Conservation (phyloP, 2,329 filamentous ascomycete genomes). For the Teratosphaeria viscida region DNA sequence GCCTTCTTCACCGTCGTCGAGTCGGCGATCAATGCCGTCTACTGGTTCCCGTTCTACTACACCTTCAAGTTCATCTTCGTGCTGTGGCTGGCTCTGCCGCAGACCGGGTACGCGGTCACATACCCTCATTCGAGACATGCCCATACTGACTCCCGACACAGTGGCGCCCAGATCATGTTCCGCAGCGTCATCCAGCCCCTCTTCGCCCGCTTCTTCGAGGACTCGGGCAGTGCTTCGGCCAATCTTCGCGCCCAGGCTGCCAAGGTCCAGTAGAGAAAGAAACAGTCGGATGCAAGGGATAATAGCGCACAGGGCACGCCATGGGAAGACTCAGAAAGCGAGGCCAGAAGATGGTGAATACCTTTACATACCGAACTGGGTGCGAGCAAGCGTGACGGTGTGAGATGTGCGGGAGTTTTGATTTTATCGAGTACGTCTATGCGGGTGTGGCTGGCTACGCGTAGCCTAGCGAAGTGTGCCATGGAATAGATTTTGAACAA, state of each 20-base stretch:
- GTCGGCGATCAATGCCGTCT: constrained; percentile 72
- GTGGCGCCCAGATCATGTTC: constrained; percentile 94
- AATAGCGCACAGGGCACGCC: too few relatives aligned
- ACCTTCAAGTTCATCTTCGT: constrained; percentile 98
- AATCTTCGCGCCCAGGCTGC: constrained; percentile 85
- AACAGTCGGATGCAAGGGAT: not conserved
- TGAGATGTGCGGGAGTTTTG: too few relatives aligned
- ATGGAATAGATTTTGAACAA: too few relatives aligned
- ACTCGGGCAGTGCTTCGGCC: constrained; percentile 61
- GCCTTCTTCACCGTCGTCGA: constrained; percentile 73
- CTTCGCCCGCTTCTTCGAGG: constrained; percentile 81
- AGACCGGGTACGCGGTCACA: constrained; percentile 62
- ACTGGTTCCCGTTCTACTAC: constrained; percentile 98
- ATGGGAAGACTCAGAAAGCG: too few relatives aligned
- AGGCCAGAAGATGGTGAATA: too few relatives aligned
- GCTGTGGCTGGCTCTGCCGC: constrained; percentile 93
- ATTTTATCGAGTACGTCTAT: too few relatives aligned
- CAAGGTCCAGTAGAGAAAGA: constrained; percentile 36
- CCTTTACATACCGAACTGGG: too few relatives aligned
- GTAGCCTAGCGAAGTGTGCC: too few relatives aligned
- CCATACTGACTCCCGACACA: constrained; percentile 28
- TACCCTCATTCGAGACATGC: not conserved
- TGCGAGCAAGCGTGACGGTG: too few relatives aligned
- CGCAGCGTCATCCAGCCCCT: constrained; percentile 87
- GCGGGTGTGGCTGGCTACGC: too few relatives aligned